phyloP scores from a whole-genome alignment of 495 filamentous ascomycete genomes.

The Penicillium paradoxum region DNA sequence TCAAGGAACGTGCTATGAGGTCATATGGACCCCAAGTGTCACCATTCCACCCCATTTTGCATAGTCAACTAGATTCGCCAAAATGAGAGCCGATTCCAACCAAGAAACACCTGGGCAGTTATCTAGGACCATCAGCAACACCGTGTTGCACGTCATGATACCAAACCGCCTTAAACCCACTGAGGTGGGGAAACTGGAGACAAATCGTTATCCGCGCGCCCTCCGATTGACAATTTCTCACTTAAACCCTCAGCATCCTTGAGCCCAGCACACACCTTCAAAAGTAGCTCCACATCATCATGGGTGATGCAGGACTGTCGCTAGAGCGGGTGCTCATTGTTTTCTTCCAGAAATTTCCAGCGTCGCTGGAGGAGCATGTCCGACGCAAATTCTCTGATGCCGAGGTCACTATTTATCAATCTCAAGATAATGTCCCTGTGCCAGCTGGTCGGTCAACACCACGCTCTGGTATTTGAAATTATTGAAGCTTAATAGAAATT shows the following conservation, averaged over 20 bases:
- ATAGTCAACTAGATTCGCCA: neutral
- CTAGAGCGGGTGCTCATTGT: constrained; percentile 41
- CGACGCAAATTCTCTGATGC: constrained; percentile 47
- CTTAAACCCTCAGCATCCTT: neutral
- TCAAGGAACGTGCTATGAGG: neutral
- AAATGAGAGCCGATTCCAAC: neutral
- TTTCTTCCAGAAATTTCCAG: constrained; percentile 34
- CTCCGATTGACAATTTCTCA: neutral
- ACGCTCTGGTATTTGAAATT: neutral
- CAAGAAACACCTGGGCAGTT: neutral
- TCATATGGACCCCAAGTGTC: constrained; percentile 1
- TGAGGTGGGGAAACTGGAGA: neutral
- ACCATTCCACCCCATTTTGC: constrained; percentile 1
- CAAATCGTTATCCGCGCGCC: neutral
- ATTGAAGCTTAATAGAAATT: neutral
- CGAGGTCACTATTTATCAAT: constrained; percentile 35
- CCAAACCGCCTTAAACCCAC: neutral
- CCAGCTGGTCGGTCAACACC: constrained; percentile 13
- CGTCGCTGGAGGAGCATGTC: constrained; percentile 37
- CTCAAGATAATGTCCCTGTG: constrained; percentile 7
- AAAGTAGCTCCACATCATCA: neutral
- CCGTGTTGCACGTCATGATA: neutral
- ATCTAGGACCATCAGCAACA: neutral
- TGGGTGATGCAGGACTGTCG: constrained; percentile 33
- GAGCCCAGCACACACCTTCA: neutral